A percentile compares a stretch with the other conserved stretches of the same genome.
Evolutionary conservation across 2,329 filamentous ascomycete species (phyloP).

Genomic region (Emergomyces pasteurianus): DNA sequence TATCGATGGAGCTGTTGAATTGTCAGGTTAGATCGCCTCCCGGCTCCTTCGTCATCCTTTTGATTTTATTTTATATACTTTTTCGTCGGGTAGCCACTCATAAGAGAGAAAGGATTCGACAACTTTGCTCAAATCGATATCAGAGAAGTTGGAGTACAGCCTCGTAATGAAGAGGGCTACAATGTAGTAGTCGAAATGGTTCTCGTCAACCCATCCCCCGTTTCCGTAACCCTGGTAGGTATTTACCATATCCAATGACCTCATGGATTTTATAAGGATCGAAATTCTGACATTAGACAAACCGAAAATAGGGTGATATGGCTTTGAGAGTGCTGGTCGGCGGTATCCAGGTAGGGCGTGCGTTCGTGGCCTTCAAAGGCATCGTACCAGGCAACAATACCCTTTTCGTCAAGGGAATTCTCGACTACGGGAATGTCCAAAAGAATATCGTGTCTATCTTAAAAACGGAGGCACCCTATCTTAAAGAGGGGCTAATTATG

Average conservation of each 20-base stretch:
- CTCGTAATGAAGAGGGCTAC: neutral
- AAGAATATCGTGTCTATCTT: neutral
- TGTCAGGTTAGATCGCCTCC: neutral
- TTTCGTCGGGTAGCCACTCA: neutral
- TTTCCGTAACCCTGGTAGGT: neutral
- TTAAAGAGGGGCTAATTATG: neutral
- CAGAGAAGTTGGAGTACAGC: neutral
- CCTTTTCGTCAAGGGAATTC: conserved; percentile 3
- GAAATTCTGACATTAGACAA: neutral
- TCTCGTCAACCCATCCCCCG: neutral
- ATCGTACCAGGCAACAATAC: conserved; percentile 6
- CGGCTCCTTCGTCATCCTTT: neutral
- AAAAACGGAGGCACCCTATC: neutral
- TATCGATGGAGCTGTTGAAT: neutral
- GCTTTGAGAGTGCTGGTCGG: neutral
- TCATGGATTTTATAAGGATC: neutral
- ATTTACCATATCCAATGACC: neutral
- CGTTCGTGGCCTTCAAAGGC: neutral
- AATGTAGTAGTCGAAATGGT: neutral
- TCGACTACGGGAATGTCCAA: neutral
- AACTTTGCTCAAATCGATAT: conserved; percentile 1
- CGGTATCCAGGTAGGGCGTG: neutral
- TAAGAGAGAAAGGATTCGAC: neutral
- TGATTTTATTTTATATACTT: neutral
- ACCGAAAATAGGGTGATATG: neutral